phyloP scores from a whole-genome alignment of 2,329 filamentous ascomycete species.

The Fusarium oligoseptatum region DNA sequence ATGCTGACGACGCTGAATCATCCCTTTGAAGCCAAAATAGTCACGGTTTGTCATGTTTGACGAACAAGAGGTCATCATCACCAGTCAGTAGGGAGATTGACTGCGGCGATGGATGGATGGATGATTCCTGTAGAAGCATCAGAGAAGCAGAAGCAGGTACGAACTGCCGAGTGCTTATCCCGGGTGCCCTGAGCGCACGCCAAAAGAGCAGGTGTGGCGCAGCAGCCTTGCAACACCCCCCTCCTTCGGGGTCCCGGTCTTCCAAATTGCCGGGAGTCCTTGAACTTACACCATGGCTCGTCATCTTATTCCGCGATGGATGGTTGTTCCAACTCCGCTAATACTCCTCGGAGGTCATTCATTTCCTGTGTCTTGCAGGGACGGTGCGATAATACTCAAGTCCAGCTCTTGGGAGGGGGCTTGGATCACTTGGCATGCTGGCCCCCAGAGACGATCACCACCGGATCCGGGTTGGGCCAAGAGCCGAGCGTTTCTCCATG shows the following conservation, averaged over 20 bases:
- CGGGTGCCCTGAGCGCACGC: conserved; percentile 1
- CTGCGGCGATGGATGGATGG: neutral
- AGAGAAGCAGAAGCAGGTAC: conserved; percentile 31
- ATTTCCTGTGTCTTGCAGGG: neutral
- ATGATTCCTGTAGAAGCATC: conserved; percentile 22
- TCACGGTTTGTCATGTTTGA: neutral
- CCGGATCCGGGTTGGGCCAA: conserved; percentile 7
- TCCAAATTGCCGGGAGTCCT: conserved; percentile 22
- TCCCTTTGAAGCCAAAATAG: neutral
- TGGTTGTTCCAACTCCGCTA: neutral
- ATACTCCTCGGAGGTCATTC: conserved; percentile 4
- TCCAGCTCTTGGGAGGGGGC: conserved; percentile 14
- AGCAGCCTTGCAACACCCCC: conserved; percentile 23
- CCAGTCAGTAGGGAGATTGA: neutral
- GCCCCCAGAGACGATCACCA: conserved; percentile 19
- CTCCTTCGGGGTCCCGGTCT: conserved; percentile 28
- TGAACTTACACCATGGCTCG: conserved; percentile 1
- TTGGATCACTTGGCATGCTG: conserved; percentile 13
- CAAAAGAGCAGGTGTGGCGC: conserved; percentile 24
- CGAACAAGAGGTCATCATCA: neutral
- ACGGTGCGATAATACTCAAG: neutral
- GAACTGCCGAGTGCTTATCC: conserved; percentile 35
- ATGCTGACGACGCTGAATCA: conserved; percentile 32
- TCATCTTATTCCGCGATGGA: neutral
- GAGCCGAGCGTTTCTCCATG: conserved; percentile 37